These are phyloP conservation scores for Bassia scoparia DNA, from an alignment of 148 eudicot genomes.

Conservation along the genomic window DNA sequence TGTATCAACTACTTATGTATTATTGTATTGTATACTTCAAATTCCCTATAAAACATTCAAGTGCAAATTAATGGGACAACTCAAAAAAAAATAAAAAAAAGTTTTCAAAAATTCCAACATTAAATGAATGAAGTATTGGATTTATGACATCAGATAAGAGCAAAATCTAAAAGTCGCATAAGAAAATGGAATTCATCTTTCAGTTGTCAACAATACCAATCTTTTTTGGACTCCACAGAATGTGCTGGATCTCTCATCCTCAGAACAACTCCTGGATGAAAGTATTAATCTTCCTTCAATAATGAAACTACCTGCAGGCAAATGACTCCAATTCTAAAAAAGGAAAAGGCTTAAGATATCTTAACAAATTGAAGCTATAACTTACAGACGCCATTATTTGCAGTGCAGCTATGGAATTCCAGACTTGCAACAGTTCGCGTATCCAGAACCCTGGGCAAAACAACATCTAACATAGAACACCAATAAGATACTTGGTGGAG, in stretches of 20 bases:
- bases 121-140: not conserved
- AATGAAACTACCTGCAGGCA: slow-evolving; percentile 71
- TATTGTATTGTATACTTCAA: too few species aligned
- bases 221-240: slow-evolving; percentile 68
- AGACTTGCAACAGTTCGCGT: slow-evolving; percentile 63
- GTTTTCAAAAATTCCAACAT: not conserved
- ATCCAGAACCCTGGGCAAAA: slow-evolving; percentile 78
- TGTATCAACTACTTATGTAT: too few species aligned
- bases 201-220: slow-evolving; percentile 36
- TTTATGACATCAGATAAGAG: not conserved
- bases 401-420: slow-evolving; percentile 73
- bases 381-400: slow-evolving; percentile 91
- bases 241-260: slow-evolving; percentile 57
- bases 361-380: not conserved
- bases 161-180: not conserved
- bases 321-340: not conserved
- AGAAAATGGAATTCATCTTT: not conserved
- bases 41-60: too few species aligned
- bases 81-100: too few species aligned
- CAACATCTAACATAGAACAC: slow-evolving; percentile 49
- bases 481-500: slow-evolving; percentile 7
- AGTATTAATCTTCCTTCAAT: slow-evolving; percentile 72
- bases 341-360: not conserved
- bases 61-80: too few species aligned
- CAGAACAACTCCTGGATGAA: slow-evolving; percentile 80